These are phyloP conservation scores for Xylaria multiplex DNA, from an alignment of 2,329 filamentous ascomycete genomes.

Conservation along the genomic window DNA sequence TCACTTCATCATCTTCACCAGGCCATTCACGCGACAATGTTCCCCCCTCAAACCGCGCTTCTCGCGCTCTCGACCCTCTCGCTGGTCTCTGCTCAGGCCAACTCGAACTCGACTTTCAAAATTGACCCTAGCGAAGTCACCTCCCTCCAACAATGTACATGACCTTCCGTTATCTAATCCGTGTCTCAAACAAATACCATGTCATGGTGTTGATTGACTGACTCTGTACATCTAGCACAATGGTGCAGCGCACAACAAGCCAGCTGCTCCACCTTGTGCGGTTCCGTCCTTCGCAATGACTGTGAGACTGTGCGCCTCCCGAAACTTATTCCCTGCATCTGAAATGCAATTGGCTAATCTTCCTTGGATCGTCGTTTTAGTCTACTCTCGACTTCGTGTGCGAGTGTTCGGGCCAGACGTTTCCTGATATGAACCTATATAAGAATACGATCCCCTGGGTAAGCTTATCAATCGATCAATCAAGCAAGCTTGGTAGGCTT, in stretches of 20 bases:
- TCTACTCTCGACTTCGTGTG: slow-evolving; percentile 59
- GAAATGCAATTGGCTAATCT: slow-evolving; percentile 13
- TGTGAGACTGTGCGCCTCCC: slow-evolving; percentile 58
- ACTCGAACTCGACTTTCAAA: slow-evolving; percentile 56
- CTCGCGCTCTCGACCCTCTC: slow-evolving; percentile 58
- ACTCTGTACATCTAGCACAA: slow-evolving; percentile 47
- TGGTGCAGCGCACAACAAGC: slow-evolving; percentile 65
- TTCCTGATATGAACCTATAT: slow-evolving; percentile 65
- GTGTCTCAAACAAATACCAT: slow-evolving; percentile 10
- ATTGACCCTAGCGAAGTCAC: slow-evolving; percentile 53
- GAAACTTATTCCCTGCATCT: neutral
- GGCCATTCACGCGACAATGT: slow-evolving; percentile 42
- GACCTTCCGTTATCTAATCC: neutral
- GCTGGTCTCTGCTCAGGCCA: slow-evolving; percentile 55
- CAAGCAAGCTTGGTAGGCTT: neutral
- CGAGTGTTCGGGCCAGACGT: slow-evolving; percentile 60
- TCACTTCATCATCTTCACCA: neutral
- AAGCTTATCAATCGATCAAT: slow-evolving; percentile 26
- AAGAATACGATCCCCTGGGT: slow-evolving; percentile 58
- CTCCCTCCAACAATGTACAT: slow-evolving; percentile 53
- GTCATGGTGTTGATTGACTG: slow-evolving; percentile 27
- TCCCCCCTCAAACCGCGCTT: slow-evolving; percentile 50
- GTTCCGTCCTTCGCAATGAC: slow-evolving; percentile 52
- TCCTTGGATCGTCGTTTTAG: slow-evolving; percentile 14
- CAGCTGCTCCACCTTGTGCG: slow-evolving; percentile 62